Evolutionary conservation across 2,329 filamentous ascomycete species (phyloP), one percentile per base, ranked within the genome.

Genomic region (Dothiorella sarmentorum): DNA sequence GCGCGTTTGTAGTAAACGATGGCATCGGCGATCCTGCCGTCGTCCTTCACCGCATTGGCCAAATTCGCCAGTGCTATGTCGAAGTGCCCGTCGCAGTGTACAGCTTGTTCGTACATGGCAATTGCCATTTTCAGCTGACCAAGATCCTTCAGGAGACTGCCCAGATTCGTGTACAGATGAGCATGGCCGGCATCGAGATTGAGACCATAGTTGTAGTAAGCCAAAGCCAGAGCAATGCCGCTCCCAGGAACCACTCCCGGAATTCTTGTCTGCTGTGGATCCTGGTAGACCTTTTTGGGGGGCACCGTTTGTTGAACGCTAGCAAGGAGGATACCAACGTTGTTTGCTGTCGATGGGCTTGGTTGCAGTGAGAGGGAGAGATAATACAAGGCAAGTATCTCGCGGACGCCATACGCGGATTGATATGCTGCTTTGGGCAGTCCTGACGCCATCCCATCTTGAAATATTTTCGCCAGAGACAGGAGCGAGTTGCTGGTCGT

Each of bases 1-100:
- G 94, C 94, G 63, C 92, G 85, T 67, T 85, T 90, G 76, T 99
- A 99, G 71, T 95, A 97, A 24, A 79, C 77, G 61, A 99, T 97
- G 1, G 94, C 94, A 70, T 99, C 94, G 59, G 86, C 89, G 64
- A 97, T 90, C 42, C 90, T 85, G 2, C 94, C 94, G 65, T 95
- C 91, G 71, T 99, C 94, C 73, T 99, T 99, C 64, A 99, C 92
- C 7, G 94, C 94, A 71, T 99, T 99, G 58, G 94, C 94, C 20
- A 99, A 80, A 68, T 99, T 99, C 3, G 94, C 96, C 58, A 99
- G 78, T 31, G 94, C 94, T 68, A 99, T 99, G 68, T 99, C 94
- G 68, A 99, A 99, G 22, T 86, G 90, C n/a, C 86, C 85, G 72
- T 99, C 94, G 69, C 92, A 97, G 3, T 84, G 82, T 13, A 99